Base-by-base conservation (phyloP, 2,329 filamentous ascomycete species). In the Tolypocladium ophioglossoides region DNA sequence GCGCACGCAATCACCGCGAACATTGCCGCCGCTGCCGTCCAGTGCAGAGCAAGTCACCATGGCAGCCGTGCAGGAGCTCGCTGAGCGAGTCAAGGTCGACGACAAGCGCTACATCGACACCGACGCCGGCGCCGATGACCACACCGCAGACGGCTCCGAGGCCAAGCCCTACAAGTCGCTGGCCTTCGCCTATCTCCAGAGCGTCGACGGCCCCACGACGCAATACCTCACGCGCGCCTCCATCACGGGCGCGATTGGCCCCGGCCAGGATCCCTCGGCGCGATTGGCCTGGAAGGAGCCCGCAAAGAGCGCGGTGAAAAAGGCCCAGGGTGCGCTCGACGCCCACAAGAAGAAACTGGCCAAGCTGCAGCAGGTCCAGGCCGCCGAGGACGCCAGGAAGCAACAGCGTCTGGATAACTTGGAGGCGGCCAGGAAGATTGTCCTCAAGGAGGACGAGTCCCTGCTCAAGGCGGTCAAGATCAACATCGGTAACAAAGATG, bases 221-320 rank as follows among this genome's bases (percentile, higher is more conserved):
- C 77, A 80, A 57, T 94, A 89, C 71, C 76, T 86, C 59, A 83
- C 79, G 50, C 83, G 86, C 67, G 86, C 87, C 61, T 86, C 83
- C 34, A 75, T 79, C 56, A 85, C 82, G 50, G 83, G 80, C 30
- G 69, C 79, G 24, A 71, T 79, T n/a, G 78, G 74, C 54, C 78
- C 79, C 61, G 79, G 79, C 66, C 84, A 83, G 58, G 87, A 89
- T 63, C 78, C 79, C 59, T 76, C 78, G 53, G 78, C 78, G 53
- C 79, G 82, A 59, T 71, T 85, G 59, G 79, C 83, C 62, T 96
- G 86, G 87, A 92, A 91, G 74, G 84, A 86, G 54, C 86, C 84
- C 22, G 85, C 87, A 57, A 95, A 94, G 76, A 87, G 86, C 56
- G 89, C 89, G 24, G 70, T 90, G 67, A 96, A 95, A 78, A 95